Evolutionary conservation across 2,329 filamentous ascomycete species (phyloP).

Genomic region (Curvularia lunata): DNA sequence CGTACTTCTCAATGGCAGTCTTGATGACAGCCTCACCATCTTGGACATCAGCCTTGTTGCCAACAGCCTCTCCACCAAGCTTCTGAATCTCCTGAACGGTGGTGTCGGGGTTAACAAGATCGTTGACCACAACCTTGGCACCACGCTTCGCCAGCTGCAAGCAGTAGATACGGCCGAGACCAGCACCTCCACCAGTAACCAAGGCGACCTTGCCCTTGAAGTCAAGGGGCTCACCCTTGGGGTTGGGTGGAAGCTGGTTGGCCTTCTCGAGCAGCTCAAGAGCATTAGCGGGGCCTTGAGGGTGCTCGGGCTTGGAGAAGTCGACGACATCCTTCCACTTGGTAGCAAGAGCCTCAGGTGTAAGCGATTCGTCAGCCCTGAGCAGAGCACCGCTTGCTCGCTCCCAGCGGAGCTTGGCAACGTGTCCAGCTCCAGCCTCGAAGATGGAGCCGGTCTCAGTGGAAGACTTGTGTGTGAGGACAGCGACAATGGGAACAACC

Average conservation of each 20-base stretch:
- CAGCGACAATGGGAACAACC: conserved; percentile 91
- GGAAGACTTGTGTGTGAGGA: conserved; percentile 85
- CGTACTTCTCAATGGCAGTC: conserved; percentile 89
- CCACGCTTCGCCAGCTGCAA: conserved; percentile 86
- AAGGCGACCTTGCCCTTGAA: conserved; percentile 50
- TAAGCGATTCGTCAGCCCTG: conserved; percentile 87
- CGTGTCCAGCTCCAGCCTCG: conserved; percentile 89
- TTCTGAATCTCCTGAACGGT: conserved; percentile 94
- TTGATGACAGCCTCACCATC: conserved; percentile 92
- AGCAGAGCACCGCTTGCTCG: conserved; percentile 86
- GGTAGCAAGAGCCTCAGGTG: conserved; percentile 82
- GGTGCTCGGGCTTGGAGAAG: conserved; percentile 84
- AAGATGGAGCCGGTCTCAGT: conserved; percentile 89
- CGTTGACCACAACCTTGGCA: conserved; percentile 90
- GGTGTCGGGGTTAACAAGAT: conserved; percentile 87
- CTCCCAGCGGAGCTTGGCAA: conserved; percentile 95
- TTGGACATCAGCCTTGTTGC: conserved; percentile 91
- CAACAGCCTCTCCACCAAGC: conserved; percentile 84
- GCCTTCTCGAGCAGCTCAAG: conserved; percentile 66
- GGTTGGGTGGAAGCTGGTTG: conserved; percentile 38
- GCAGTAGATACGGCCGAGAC: conserved; percentile 88
- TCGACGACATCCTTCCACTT: conserved; percentile 89
- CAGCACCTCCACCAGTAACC: conserved; percentile 47
- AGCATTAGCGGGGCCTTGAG: conserved; percentile 86
- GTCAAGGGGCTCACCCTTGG: conserved; percentile 41